These are phyloP conservation scores for Ustanciosporium gigantosporum DNA, from an alignment of 1,284 basidiomycete species.

Conservation along the genomic window DNA sequence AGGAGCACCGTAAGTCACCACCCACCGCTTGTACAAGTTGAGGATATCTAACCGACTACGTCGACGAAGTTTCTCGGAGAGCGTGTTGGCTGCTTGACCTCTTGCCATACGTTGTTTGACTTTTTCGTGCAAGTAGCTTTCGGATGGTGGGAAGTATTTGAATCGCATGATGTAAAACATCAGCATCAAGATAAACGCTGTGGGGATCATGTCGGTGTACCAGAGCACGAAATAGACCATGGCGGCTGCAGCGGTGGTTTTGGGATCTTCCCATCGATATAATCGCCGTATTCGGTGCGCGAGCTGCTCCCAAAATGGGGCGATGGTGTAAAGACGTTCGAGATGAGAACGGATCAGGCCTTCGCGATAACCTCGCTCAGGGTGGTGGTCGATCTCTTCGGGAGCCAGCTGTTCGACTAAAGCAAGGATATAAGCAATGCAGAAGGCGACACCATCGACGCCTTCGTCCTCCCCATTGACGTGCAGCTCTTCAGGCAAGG, in stretches of 20 bases:
- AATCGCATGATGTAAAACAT: conserved; percentile 57
- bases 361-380: conserved; percentile 55
- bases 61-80: conserved; percentile 53
- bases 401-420: conserved; percentile 56
- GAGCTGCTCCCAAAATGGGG: conserved; percentile 60
- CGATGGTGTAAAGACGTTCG: conserved; percentile 59
- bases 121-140: conserved; percentile 53
- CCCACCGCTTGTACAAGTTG: conserved; percentile 56
- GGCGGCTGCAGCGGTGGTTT: conserved; percentile 47
- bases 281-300: conserved; percentile 18
- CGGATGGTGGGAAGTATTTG: conserved; percentile 59
- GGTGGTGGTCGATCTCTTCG: conserved; percentile 56
- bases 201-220: conserved; percentile 58
- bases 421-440: conserved; percentile 58
- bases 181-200: conserved; percentile 53
- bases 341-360: conserved; percentile 54
- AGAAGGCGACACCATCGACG: conserved; percentile 56
- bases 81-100: conserved; percentile 54
- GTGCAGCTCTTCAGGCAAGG: conserved; percentile 32
- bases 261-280: conserved; percentile 43
- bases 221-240: conserved; percentile 61
- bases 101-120: conserved; percentile 57
- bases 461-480: conserved; percentile 45
- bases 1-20: conserved; percentile 44
- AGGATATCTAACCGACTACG: conserved; percentile 57